Conservation (phyloP, 2,329 filamentous ascomycete genomes). For the Cladosporium halotolerans region DNA sequence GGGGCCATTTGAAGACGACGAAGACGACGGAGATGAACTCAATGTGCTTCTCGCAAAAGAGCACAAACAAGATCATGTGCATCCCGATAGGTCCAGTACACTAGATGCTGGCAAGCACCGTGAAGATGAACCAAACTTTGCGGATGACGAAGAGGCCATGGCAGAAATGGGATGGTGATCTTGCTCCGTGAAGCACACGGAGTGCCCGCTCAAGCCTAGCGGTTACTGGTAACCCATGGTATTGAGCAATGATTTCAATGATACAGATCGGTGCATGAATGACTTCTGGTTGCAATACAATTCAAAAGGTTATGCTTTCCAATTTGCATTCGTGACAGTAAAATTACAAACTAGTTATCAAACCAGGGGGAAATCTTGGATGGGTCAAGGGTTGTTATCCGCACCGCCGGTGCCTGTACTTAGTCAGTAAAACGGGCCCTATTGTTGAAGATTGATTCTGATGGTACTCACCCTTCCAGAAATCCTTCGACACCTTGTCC, state of each 20-base stretch:
- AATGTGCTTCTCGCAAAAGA: constrained; percentile 6
- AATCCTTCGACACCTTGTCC: constrained; percentile 35
- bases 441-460: neutral
- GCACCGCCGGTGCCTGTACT: constrained; percentile 5
- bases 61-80: neutral
- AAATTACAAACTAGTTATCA: no score
- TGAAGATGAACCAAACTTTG: constrained; percentile 38
- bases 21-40: constrained; percentile 5
- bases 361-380: neutral
- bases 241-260: no score
- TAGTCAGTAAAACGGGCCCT: constrained; percentile 7
- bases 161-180: constrained; percentile 32
- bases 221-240: no score
- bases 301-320: no score
- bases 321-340: no score
- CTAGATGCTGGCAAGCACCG: neutral
- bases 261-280: no score
- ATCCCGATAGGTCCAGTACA: neutral
- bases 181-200: no score
- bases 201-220: no score
- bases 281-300: no score
- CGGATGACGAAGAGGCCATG: constrained; percentile 63
- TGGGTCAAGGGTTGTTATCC: neutral
- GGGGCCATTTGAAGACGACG: constrained; percentile 7
- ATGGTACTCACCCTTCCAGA: constrained; percentile 28